Percentiles rank a stretch among this genome's conserved stretches.
Evolutionary conservation across 1,284 basidiomycete genomes (phyloP).

Genomic region (Ganoderma lingzhi): DNA sequence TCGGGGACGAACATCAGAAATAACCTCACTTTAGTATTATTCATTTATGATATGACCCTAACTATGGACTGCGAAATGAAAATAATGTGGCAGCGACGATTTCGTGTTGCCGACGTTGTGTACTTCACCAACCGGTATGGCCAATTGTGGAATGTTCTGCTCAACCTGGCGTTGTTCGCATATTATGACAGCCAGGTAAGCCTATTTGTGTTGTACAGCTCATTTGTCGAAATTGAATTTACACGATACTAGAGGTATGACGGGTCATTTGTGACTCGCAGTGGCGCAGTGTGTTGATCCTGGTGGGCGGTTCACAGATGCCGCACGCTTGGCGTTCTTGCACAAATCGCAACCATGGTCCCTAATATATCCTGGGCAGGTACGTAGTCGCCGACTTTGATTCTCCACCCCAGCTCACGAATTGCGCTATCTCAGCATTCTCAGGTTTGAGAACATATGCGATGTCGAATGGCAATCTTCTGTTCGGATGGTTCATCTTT

Average conservation of each 20-base stretch:
- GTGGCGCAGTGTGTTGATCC: background rate
- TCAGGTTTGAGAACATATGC: conserved; percentile 1
- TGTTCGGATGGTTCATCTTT: conserved; percentile 1
- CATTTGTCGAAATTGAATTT: background rate
- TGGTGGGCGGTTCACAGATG: background rate
- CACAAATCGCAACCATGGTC: background rate
- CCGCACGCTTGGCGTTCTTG: background rate
- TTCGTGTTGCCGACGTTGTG: background rate
- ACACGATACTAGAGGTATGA: background rate
- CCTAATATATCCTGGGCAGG: background rate
- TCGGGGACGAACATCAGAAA: too few species aligned
- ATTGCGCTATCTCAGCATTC: background rate
- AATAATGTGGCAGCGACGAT: background rate
- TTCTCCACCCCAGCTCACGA: background rate
- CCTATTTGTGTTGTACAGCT: too few species aligned
- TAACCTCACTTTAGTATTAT: background rate
- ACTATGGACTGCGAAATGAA: background rate
- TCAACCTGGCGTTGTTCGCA: background rate
- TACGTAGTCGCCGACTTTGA: background rate
- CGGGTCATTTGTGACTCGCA: background rate
- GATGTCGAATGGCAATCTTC: background rate
- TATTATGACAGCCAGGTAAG: background rate
- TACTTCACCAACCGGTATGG: conserved; percentile 2
- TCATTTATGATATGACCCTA: background rate
- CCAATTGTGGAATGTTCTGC: background rate